Conservation (phyloP, 164 flowering plant species). For the Chimonanthus praecox region DNA sequence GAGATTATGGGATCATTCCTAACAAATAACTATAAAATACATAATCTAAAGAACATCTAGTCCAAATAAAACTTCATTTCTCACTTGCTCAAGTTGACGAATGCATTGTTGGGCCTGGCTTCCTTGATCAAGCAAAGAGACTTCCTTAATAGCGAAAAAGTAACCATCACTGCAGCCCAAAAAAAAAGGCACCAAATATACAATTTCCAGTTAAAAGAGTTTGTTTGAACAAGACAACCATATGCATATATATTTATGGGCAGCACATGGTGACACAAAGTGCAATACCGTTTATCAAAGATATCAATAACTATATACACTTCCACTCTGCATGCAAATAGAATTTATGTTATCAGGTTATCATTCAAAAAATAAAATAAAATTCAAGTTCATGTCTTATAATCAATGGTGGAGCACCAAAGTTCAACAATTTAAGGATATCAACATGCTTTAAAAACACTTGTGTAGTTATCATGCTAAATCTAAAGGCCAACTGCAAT, state of each 20-base stretch:
- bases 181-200: neutral
- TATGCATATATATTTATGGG: neutral
- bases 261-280: neutral
- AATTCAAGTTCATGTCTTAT: no score
- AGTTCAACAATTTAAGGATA: no score
- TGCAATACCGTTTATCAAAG: neutral
- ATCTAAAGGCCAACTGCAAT: no score
- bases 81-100: conserved; percentile 82
- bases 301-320: neutral
- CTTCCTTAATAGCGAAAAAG: conserved; percentile 91
- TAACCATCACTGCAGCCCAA: conserved; percentile 60
- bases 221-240: no score
- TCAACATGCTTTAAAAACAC: no score
- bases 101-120: conserved; percentile 61
- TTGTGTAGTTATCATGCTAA: no score
- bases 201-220: neutral
- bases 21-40: neutral
- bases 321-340: neutral
- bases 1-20: neutral
- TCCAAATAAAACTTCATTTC: conserved; percentile 4
- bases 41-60: neutral
- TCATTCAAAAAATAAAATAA: no score
- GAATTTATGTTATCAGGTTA: neutral
- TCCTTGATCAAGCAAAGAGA: conserved; percentile 86
- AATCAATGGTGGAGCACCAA: no score